phyloP scores from a whole-genome alignment of 345 rosid species.

The Angophora floribunda region DNA sequence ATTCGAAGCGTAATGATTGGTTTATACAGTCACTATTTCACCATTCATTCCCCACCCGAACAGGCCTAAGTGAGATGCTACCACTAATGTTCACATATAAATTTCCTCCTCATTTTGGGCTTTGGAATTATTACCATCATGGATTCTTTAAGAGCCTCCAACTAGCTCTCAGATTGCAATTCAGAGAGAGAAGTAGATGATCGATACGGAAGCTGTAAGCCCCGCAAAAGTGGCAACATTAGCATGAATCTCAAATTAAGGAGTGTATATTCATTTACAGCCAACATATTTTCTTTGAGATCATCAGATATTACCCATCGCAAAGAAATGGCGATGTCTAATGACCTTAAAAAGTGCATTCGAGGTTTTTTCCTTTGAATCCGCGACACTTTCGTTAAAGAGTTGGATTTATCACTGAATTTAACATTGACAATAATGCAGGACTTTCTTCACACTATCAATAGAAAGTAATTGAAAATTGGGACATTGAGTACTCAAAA shows the following conservation, averaged over 20 bases:
- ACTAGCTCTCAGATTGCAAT: not conserved
- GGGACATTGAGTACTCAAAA: too few relatives aligned
- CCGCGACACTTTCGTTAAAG: too few relatives aligned
- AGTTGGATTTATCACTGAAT: too few relatives aligned
- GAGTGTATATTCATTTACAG: not conserved
- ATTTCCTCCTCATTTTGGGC: not conserved
- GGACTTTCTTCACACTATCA: too few relatives aligned
- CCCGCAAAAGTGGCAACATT: not conserved
- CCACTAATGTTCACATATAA: not conserved
- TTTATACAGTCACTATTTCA: not conserved
- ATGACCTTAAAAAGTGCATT: not conserved
- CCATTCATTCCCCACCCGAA: not conserved
- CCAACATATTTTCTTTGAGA: not conserved
- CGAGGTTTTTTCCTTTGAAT: not conserved
- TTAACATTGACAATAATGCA: too few relatives aligned
- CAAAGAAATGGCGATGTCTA: not conserved
- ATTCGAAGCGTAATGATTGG: not conserved
- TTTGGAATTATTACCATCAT: not conserved
- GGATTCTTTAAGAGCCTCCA: not conserved
- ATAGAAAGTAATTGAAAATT: too few relatives aligned
- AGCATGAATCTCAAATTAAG: not conserved
- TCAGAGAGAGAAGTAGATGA: not conserved
- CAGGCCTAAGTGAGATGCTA: not conserved
- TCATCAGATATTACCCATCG: not conserved
- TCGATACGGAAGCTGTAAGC: not conserved